A percentile compares a stretch with the other conserved stretches of the same genome.
Conservation (phyloP, 345 rosid species). For the Moringa oleifera region DNA sequence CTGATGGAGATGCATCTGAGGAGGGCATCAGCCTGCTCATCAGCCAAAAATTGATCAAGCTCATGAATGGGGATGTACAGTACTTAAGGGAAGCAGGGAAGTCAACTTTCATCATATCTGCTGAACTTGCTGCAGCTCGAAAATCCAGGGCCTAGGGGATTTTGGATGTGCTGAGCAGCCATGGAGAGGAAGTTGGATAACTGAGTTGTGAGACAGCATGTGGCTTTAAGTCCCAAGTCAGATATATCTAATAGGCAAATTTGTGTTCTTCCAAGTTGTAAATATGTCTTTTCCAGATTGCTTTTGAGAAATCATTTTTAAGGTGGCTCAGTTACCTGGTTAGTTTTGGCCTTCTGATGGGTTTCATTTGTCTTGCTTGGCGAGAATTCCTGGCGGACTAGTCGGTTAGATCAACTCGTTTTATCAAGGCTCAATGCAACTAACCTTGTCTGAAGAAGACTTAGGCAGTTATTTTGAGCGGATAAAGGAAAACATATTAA, state of each 20-base stretch:
- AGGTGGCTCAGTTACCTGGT: too few species aligned
- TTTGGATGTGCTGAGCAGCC: slow-evolving; percentile 1
- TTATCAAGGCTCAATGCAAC: too few species aligned
- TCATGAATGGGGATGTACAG: slow-evolving; percentile 88
- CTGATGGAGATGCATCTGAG: slow-evolving; percentile 52
- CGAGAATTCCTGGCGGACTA: too few species aligned
- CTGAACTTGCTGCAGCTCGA: slow-evolving; percentile 66
- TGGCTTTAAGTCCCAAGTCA: too few species aligned
- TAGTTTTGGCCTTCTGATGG: too few species aligned
- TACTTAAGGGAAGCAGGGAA: slow-evolving; percentile 82
- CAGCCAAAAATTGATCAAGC: slow-evolving; percentile 71
- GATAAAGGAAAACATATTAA: too few species aligned
- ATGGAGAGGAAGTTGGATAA: background rate
- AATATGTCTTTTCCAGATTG: background rate
- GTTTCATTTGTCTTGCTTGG: too few species aligned
- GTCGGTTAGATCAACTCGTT: too few species aligned
- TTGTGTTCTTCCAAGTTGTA: slow-evolving; percentile 5
- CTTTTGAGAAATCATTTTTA: too few species aligned
- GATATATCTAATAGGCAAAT: too few species aligned
- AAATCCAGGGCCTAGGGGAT: slow-evolving; percentile 13
- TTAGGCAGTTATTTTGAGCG: too few species aligned
- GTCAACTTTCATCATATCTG: slow-evolving; percentile 55
- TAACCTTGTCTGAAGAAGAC: too few species aligned
- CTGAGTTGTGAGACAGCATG: slow-evolving; percentile 1
- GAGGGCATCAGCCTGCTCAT: slow-evolving; percentile 71